A percentile compares a stretch with the other conserved stretches of the same genome.
phyloP scores from a whole-genome alignment of 1,139 yeast species.

The Lizanozyma gosingica region DNA sequence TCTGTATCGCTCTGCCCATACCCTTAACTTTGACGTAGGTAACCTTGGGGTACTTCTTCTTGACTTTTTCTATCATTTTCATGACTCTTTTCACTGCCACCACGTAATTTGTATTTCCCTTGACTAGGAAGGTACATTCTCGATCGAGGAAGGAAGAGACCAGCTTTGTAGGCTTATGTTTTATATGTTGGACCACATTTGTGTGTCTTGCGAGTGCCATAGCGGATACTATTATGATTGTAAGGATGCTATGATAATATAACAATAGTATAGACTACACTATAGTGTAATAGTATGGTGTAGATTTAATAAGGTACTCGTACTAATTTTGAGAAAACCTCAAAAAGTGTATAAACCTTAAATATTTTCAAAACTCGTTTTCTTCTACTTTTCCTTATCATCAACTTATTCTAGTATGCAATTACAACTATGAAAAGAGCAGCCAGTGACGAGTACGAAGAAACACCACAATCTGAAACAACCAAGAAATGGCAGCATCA shows the following conservation, averaged over 20 bases:
- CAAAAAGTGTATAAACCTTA: too few species aligned
- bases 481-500: neutral
- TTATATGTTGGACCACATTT: neutral
- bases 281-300: too few species aligned
- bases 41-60: conserved; percentile 7
- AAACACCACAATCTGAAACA: neutral
- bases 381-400: too few species aligned
- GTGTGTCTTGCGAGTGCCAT: neutral
- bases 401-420: too few species aligned
- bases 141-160: neutral
- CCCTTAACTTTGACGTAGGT: conserved; percentile 9
- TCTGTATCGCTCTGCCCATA: conserved; percentile 10
- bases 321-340: too few species aligned
- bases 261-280: too few species aligned
- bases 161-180: neutral
- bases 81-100: neutral
- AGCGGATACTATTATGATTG: too few species aligned
- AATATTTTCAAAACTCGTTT: too few species aligned
- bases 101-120: neutral
- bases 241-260: too few species aligned
- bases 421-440: neutral
- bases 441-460: neutral
- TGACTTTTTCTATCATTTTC: neutral
- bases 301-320: too few species aligned
- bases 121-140: neutral